Conservation (phyloP, 805 yeast genomes). For the Sugiyamaella mastotermitis region DNA sequence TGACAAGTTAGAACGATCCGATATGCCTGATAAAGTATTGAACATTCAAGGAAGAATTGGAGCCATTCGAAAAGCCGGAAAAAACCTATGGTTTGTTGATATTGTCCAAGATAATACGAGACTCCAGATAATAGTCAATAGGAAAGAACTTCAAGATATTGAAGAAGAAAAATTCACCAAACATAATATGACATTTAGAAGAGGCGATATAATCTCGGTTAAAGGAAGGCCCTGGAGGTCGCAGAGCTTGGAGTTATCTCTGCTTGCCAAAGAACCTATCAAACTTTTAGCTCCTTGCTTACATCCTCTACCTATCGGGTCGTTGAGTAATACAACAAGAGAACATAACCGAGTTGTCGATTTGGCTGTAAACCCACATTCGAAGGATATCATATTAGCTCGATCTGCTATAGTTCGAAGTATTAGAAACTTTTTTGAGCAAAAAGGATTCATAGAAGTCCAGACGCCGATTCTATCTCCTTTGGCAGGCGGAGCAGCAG, state of each 20-base stretch:
- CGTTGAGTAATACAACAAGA: slow-evolving; percentile 49
- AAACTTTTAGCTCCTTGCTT: slow-evolving; percentile 61
- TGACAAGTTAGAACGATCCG: neutral
- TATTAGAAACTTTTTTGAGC: slow-evolving; percentile 52
- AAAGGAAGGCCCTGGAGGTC: slow-evolving; percentile 72
- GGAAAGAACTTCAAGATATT: slow-evolving; percentile 37
- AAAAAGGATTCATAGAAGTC: slow-evolving; percentile 64
- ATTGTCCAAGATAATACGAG: slow-evolving; percentile 50
- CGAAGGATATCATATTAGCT: slow-evolving; percentile 42
- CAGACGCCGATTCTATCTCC: slow-evolving; percentile 78
- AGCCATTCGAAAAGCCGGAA: slow-evolving; percentile 59
- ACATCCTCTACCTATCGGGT: slow-evolving; percentile 53
- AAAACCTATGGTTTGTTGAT: slow-evolving; percentile 65
- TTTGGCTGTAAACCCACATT: slow-evolving; percentile 53
- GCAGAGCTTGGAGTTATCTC: slow-evolving; percentile 69
- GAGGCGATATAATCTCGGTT: slow-evolving; percentile 68
- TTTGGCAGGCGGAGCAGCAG: slow-evolving; percentile 82
- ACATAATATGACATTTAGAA: slow-evolving; percentile 39
- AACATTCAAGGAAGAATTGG: slow-evolving; percentile 51
- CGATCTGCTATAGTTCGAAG: slow-evolving; percentile 51
- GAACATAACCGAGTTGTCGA: slow-evolving; percentile 68
- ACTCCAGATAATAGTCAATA: slow-evolving; percentile 59
- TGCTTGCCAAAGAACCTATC: slow-evolving; percentile 50
- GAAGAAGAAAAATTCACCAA: slow-evolving; percentile 38
- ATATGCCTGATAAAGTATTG: slow-evolving; percentile 1